Conservation (phyloP, 371 early-diverging fungal species). For the Umbelopsis sp. region DNA sequence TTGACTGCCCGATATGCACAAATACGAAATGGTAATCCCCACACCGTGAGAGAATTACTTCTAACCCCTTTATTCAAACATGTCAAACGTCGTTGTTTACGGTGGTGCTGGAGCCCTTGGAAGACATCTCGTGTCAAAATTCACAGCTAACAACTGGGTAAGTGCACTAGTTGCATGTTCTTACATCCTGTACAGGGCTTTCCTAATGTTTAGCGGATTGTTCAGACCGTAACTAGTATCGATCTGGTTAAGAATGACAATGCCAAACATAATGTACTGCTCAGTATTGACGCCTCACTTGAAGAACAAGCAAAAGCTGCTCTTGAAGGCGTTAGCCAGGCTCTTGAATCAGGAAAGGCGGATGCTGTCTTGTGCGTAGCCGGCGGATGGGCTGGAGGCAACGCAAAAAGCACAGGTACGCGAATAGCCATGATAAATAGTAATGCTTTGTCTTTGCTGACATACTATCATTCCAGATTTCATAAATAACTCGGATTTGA, state of each 20-base stretch:
- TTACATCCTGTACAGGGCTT: constrained; percentile 11
- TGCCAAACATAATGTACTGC: constrained; percentile 73
- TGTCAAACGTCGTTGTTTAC: constrained; percentile 78
- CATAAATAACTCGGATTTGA: constrained; percentile 70
- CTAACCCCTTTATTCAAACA: constrained; percentile 22
- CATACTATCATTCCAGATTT: constrained; percentile 53
- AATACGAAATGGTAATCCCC: too few species aligned
- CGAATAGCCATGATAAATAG: not conserved
- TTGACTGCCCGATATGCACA: constrained; percentile 3
- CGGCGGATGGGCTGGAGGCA: constrained; percentile 98
- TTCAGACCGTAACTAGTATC: constrained; percentile 74
- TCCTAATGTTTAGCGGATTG: too few species aligned
- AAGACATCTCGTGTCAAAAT: constrained; percentile 69
- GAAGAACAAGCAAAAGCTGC: constrained; percentile 66
- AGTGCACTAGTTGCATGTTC: constrained; percentile 20
- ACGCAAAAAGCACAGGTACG: constrained; percentile 70
- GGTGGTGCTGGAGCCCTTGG: constrained; percentile 95
- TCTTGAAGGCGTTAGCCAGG: constrained; percentile 34
- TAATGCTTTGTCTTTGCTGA: not conserved
- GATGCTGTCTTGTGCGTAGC: constrained; percentile 92
- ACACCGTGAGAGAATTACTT: not conserved
- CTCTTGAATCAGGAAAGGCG: constrained; percentile 55
- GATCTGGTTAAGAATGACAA: constrained; percentile 77
- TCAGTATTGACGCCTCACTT: constrained; percentile 48
- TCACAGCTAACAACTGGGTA: constrained; percentile 79